Conservation (phyloP, 1,284 basidiomycete species). For the Rhizopogon hawkerae region DNA sequence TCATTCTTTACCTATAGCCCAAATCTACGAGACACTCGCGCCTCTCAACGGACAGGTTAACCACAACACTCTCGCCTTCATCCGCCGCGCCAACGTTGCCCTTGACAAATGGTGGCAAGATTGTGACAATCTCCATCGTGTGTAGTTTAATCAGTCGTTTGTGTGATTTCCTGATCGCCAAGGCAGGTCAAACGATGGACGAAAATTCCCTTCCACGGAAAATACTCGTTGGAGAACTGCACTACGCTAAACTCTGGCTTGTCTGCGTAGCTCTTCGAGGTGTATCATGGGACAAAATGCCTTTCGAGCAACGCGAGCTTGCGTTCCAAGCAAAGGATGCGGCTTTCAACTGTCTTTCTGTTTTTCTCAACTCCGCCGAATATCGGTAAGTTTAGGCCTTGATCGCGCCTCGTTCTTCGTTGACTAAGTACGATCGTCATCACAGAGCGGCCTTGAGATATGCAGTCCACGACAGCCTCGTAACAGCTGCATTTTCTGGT, state of each 20-base stretch:
- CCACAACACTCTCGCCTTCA: slow-evolving; percentile 75
- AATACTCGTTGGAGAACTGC: slow-evolving; percentile 78
- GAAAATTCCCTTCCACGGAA: slow-evolving; percentile 79
- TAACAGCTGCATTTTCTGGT: slow-evolving; percentile 86
- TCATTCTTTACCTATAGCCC: slow-evolving; percentile 42
- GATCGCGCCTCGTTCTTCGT: neutral
- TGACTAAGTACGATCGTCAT: slow-evolving; percentile 3
- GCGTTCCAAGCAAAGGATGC: slow-evolving; percentile 93
- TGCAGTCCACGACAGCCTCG: slow-evolving; percentile 88
- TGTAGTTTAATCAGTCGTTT: slow-evolving; percentile 17
- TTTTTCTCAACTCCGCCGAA: slow-evolving; percentile 69
- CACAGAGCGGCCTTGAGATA: slow-evolving; percentile 73
- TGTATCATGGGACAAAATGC: slow-evolving; percentile 90
- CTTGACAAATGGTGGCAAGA: slow-evolving; percentile 86
- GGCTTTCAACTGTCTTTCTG: slow-evolving; percentile 74
- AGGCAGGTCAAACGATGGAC: slow-evolving; percentile 65
- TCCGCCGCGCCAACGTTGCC: slow-evolving; percentile 76
- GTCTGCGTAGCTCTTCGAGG: slow-evolving; percentile 87
- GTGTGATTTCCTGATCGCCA: neutral
- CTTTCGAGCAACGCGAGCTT: slow-evolving; percentile 85
- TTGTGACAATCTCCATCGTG: slow-evolving; percentile 75
- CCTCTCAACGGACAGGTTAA: slow-evolving; percentile 83
- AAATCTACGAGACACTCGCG: slow-evolving; percentile 83
- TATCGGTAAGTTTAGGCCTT: slow-evolving; percentile 48
- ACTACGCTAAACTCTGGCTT: slow-evolving; percentile 90